Percentiles rank a stretch among this genome's conserved stretches.
Conservation (phyloP, 495 filamentous ascomycete genomes). For the Annulohypoxylon nitens region DNA sequence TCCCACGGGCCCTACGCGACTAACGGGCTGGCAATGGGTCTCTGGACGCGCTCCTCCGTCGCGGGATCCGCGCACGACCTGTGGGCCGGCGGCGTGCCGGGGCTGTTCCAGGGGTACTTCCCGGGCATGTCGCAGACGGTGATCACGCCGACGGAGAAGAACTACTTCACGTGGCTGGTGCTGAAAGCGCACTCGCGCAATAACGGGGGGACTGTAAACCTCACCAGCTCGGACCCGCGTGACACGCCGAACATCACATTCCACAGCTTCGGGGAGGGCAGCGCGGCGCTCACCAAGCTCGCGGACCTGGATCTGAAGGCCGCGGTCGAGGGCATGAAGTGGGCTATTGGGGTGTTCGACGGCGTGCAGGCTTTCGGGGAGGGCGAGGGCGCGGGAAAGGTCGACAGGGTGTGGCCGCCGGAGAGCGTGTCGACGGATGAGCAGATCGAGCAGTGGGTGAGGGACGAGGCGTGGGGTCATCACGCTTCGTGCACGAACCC, state of each 20-base stretch:
- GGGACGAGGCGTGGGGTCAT: slow-evolving; percentile 69
- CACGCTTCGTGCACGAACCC: slow-evolving; percentile 70
- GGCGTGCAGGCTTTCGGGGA: slow-evolving; percentile 65
- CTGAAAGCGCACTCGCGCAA: slow-evolving; percentile 68
- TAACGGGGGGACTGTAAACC: slow-evolving; percentile 63
- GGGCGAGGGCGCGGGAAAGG: slow-evolving; percentile 54
- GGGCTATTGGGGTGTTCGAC: slow-evolving; percentile 53
- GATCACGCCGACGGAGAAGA: slow-evolving; percentile 48
- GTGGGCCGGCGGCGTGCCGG: slow-evolving; percentile 66
- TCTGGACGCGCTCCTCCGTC: slow-evolving; percentile 60
- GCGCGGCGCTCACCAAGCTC: slow-evolving; percentile 7
- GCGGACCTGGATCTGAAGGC: slow-evolving; percentile 56
- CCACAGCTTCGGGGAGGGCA: slow-evolving; percentile 65
- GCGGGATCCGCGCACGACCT: slow-evolving; percentile 61
- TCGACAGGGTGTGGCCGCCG: slow-evolving; percentile 65
- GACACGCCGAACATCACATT: slow-evolving; percentile 68
- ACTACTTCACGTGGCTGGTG: slow-evolving; percentile 63
- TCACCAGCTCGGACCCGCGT: slow-evolving; percentile 65
- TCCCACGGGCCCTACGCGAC: slow-evolving; percentile 64
- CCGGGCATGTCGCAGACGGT: slow-evolving; percentile 55
- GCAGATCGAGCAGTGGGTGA: slow-evolving; percentile 63
- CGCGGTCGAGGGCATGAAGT: slow-evolving; percentile 59
- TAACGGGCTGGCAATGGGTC: slow-evolving; percentile 61
- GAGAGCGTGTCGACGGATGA: slow-evolving; percentile 54
- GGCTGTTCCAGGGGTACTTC: slow-evolving; percentile 67